Conservation (phyloP, 228 moss, liverwort and hornwort genomes). For the Sphagnum magellanicum region DNA sequence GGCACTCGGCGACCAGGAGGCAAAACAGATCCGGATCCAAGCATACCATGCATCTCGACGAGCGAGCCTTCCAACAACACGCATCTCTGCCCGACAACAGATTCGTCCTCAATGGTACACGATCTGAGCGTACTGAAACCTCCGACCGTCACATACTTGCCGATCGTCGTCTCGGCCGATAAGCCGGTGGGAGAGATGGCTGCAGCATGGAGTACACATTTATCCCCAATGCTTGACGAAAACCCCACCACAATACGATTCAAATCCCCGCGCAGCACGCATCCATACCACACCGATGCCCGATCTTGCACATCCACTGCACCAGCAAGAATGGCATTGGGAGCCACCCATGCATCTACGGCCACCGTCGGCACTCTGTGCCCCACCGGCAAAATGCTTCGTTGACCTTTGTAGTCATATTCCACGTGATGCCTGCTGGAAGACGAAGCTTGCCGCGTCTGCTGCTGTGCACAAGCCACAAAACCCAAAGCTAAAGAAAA, state of each 20-base stretch:
- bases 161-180: conserved; percentile 73
- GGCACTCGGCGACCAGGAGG: conserved; percentile 85
- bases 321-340: conserved; percentile 73
- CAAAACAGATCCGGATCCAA: conserved; percentile 75
- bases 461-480: background rate
- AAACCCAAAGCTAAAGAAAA: too few relatives aligned
- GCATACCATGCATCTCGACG: conserved; percentile 73
- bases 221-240: conserved; percentile 74
- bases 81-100: conserved; percentile 76
- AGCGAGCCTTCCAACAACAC: conserved; percentile 86
- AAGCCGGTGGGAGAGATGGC: conserved; percentile 56
- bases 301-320: conserved; percentile 80
- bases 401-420: conserved; percentile 88
- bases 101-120: conserved; percentile 81
- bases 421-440: conserved; percentile 15
- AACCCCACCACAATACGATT: conserved; percentile 81
- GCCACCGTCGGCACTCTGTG: conserved; percentile 61
- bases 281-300: conserved; percentile 82
- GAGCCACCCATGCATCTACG: conserved; percentile 89
- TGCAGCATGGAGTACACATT: conserved; percentile 85
- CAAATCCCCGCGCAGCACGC: conserved; percentile 80
- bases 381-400: conserved; percentile 59
- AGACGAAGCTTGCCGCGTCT: background rate
- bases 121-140: conserved; percentile 67
- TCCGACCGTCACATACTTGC: conserved; percentile 77